These are phyloP conservation scores for Hanseniaspora hatyaiensis DNA, from an alignment of 805 yeast genomes.

Conservation along the genomic window DNA sequence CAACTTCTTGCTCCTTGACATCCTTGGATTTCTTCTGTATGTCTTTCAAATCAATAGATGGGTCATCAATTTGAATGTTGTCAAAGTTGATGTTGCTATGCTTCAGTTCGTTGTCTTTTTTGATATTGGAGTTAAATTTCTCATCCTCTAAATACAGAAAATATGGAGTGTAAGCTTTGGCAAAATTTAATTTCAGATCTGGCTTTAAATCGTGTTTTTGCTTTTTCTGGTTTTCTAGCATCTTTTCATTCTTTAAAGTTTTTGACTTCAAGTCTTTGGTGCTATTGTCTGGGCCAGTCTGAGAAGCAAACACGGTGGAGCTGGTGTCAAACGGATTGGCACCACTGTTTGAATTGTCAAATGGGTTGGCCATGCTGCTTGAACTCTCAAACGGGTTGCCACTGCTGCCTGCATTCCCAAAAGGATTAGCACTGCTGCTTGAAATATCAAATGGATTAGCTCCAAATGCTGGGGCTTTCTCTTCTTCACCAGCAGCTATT, in stretches of 20 bases:
- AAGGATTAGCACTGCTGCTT: slow-evolving; percentile 25
- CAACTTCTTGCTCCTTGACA: slow-evolving; percentile 18
- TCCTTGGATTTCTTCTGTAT: slow-evolving; percentile 21
- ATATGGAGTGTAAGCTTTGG: slow-evolving; percentile 45
- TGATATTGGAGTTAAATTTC: slow-evolving; percentile 41
- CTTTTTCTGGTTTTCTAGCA: slow-evolving; percentile 26
- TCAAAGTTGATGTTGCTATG: slow-evolving; percentile 23
- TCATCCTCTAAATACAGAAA: slow-evolving; percentile 67
- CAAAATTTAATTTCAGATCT: slow-evolving; percentile 21
- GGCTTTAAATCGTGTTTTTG: slow-evolving; percentile 25
- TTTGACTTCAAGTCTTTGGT: background rate
- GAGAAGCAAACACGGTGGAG: too few relatives aligned
- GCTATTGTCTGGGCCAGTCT: too few relatives aligned
- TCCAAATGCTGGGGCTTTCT: slow-evolving; percentile 24
- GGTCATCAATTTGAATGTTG: slow-evolving; percentile 41
- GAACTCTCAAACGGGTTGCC: slow-evolving; percentile 24
- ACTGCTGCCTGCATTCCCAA: slow-evolving; percentile 27
- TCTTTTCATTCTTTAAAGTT: background rate
- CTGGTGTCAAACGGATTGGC: slow-evolving; percentile 22
- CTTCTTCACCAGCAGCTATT: slow-evolving; percentile 35
- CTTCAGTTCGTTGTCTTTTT: slow-evolving; percentile 38
- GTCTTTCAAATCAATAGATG: slow-evolving; percentile 29
- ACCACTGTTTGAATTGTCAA: background rate
- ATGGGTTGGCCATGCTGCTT: slow-evolving; percentile 20
- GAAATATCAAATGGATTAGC: slow-evolving; percentile 33